phyloP scores from a whole-genome alignment of 176 grass and related monocot species.

The Phoenix roebelenii region DNA sequence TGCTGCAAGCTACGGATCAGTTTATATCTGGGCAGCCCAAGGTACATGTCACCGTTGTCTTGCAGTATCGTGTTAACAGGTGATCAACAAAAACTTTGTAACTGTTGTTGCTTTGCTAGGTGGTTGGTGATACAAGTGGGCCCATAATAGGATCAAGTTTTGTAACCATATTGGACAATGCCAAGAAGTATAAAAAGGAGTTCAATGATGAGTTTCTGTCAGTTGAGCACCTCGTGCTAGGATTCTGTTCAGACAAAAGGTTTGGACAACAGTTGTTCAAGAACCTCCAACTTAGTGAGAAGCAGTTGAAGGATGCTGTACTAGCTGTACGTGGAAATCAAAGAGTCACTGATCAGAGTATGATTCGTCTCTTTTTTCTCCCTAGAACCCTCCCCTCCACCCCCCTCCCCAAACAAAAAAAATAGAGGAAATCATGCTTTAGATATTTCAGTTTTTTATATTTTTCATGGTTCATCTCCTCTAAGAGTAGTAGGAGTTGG shows the following conservation, averaged over 20 bases:
- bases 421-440: too few species aligned
- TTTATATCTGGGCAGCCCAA: slow-evolving; percentile 79
- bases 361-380: slow-evolving; percentile 1
- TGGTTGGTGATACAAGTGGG: slow-evolving; percentile 61
- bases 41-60: slow-evolving; percentile 21
- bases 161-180: slow-evolving; percentile 53
- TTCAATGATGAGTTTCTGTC: slow-evolving; percentile 83
- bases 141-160: slow-evolving; percentile 70
- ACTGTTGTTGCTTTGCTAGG: slow-evolving; percentile 32
- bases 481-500: too few species aligned
- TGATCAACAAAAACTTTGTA: not conserved
- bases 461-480: too few species aligned
- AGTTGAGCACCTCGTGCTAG: slow-evolving; percentile 72
- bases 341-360: slow-evolving; percentile 97
- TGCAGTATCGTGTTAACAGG: not conserved
- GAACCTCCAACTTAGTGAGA: slow-evolving; percentile 66
- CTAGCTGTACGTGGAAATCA: slow-evolving; percentile 68
- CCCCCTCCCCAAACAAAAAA: too few species aligned
- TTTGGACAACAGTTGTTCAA: slow-evolving; percentile 81
- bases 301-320: slow-evolving; percentile 63
- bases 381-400: too few species aligned
- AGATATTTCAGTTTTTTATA: too few species aligned
- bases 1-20: slow-evolving; percentile 65
- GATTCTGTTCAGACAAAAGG: slow-evolving; percentile 71
- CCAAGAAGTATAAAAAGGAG: slow-evolving; percentile 73